Conservation (phyloP, 495 filamentous ascomycete species). For the Opeltia flavorubescens region DNA sequence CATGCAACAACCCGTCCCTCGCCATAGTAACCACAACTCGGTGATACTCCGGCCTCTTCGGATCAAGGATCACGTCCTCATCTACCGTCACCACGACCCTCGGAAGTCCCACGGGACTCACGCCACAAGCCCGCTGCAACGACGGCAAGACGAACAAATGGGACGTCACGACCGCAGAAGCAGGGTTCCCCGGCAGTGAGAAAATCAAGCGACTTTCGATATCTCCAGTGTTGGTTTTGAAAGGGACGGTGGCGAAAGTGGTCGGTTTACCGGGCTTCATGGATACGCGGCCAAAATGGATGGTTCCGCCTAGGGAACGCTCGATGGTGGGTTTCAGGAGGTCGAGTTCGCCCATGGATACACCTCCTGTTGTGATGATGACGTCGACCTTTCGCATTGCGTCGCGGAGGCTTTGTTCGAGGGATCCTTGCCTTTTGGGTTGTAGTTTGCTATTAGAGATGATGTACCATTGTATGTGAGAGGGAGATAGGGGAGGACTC, state of each 20-base stretch:
- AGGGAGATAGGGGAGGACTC: conserved; percentile 4
- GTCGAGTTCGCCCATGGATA: conserved; percentile 97
- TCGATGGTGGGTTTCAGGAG: conserved; percentile 96
- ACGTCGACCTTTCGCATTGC: conserved; percentile 63
- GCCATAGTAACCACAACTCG: conserved; percentile 50
- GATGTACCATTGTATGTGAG: too few relatives aligned
- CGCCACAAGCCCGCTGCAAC: conserved; percentile 51
- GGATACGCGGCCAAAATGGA: conserved; percentile 89
- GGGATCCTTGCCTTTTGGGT: conserved; percentile 36
- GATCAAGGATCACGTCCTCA: conserved; percentile 59
- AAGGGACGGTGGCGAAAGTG: conserved; percentile 81
- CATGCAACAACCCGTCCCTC: conserved; percentile 55
- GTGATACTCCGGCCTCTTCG: conserved; percentile 73
- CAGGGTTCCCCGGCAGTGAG: conserved; percentile 88
- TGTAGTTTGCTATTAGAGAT: too few relatives aligned
- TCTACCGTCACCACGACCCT: conserved; percentile 54
- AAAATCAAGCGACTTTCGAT: conserved; percentile 61
- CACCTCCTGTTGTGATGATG: conserved; percentile 84
- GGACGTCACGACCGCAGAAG: conserved; percentile 81
- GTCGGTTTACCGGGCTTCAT: conserved; percentile 99
- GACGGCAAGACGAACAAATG: conserved; percentile 88
- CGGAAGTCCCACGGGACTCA: conserved; percentile 45
- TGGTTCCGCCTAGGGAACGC: conserved; percentile 73
- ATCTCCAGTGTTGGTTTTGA: conserved; percentile 32
- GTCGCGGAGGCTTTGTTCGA: conserved; percentile 61